A percentile compares a stretch with the other conserved stretches of the same genome.
Evolutionary conservation across 179 eudicot species (phyloP).

Genomic region (Spinacia oleracea): DNA sequence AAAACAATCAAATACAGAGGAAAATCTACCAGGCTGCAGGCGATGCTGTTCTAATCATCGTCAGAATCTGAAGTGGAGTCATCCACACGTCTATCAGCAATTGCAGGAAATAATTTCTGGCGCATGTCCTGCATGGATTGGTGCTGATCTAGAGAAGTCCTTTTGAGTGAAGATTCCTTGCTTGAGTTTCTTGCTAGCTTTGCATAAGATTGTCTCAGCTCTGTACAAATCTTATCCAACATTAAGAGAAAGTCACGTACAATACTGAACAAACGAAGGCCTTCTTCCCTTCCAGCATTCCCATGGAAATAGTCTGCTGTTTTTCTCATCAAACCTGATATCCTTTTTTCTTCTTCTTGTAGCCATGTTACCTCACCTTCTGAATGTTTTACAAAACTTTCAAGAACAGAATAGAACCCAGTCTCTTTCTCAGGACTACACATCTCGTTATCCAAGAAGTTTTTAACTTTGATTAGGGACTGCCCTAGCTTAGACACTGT

Average conservation of each 20-base stretch:
- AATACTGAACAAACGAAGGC: constrained; percentile 57
- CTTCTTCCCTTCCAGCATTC: constrained; percentile 72
- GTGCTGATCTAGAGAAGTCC: constrained; percentile 25
- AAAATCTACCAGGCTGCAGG: neutral
- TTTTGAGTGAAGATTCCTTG: constrained; percentile 27
- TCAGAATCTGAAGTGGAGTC: constrained; percentile 44
- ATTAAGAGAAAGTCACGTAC: constrained; percentile 71
- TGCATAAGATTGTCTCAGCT: constrained; percentile 37
- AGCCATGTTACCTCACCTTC: constrained; percentile 52
- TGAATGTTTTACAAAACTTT: constrained; percentile 46
- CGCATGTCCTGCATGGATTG: constrained; percentile 38
- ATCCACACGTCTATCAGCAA: constrained; percentile 35
- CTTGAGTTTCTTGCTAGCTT: constrained; percentile 23
- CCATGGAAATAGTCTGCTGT: constrained; percentile 91
- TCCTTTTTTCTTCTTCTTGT: constrained; percentile 65
- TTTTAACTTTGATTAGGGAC: constrained; percentile 45
- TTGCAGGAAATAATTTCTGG: constrained; percentile 49
- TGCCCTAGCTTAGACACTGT: constrained; percentile 55
- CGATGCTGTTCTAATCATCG: constrained; percentile 8
- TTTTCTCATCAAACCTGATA: constrained; percentile 57
- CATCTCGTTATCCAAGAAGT: constrained; percentile 58
- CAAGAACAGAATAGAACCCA: constrained; percentile 43
- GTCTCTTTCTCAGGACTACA: constrained; percentile 37
- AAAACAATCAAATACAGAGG: neutral
- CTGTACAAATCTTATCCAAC: constrained; percentile 63